These are phyloP conservation scores for Cutaneotrichosporon sp. DNA, from an alignment of 1,284 basidiomycete species.

Conservation along the genomic window DNA sequence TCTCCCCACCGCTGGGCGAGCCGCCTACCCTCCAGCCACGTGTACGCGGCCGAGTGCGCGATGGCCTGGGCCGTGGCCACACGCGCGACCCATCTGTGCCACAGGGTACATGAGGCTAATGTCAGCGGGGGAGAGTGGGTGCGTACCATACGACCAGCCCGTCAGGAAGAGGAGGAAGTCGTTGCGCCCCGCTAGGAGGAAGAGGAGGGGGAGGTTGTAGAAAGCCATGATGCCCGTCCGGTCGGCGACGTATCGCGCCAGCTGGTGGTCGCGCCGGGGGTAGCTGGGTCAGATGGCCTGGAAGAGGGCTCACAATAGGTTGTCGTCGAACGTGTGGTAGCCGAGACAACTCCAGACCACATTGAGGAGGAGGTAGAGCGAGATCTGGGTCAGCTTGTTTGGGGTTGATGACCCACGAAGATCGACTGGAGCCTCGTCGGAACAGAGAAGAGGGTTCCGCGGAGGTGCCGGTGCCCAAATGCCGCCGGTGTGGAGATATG, in stretches of 20 bases:
- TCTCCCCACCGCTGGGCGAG: conserved; percentile 3
- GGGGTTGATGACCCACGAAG: conserved; percentile 19
- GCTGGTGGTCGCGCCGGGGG: conserved; percentile 16
- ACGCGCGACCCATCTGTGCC: conserved; percentile 40
- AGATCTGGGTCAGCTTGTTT: conserved; percentile 22
- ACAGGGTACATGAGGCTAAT: conserved; percentile 28
- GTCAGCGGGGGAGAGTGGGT: too few relatives aligned
- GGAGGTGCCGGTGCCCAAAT: conserved; percentile 29
- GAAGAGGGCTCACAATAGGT: conserved; percentile 20
- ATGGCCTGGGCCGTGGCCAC: conserved; percentile 30
- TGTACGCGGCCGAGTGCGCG: conserved; percentile 26
- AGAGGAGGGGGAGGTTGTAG: conserved; percentile 37
- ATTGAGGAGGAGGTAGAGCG: conserved; percentile 31
- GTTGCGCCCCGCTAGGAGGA: conserved; percentile 35
- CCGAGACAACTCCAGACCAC: conserved; percentile 51
- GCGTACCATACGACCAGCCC: conserved; percentile 41
- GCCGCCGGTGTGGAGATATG: conserved; percentile 29
- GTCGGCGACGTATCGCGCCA: conserved; percentile 32
- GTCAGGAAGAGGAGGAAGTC: conserved; percentile 42
- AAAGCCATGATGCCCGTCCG: conserved; percentile 38
- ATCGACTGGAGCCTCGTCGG: conserved; percentile 36
- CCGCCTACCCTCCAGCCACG: not conserved
- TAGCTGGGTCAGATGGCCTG: not conserved
- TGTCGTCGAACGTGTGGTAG: conserved; percentile 59
- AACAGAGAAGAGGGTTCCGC: conserved; percentile 28